phyloP scores from a whole-genome alignment of 1,284 basidiomycete species.

The Rhodotorula glutinis region DNA sequence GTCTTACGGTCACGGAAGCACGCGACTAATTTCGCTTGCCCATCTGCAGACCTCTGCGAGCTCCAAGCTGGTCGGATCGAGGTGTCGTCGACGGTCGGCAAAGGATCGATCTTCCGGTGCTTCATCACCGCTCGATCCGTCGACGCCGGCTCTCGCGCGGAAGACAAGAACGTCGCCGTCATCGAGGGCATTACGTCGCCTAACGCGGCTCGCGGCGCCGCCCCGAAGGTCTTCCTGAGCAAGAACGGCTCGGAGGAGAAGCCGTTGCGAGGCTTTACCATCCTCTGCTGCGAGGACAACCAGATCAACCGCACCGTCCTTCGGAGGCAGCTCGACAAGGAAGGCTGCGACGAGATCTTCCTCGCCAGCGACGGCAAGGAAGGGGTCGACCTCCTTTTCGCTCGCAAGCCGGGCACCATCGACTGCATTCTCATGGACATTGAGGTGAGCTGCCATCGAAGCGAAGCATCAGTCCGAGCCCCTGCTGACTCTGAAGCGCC shows the following conservation, averaged over 20 bases:
- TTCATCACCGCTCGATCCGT: constrained; percentile 32
- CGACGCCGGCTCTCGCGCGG: constrained; percentile 6
- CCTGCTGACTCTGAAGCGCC: background rate
- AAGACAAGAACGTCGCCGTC: constrained; percentile 10
- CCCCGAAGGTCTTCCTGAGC: constrained; percentile 16
- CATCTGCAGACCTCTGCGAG: constrained; percentile 28
- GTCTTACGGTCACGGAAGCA: no score
- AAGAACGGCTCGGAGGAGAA: constrained; percentile 1
- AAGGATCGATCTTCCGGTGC: constrained; percentile 34
- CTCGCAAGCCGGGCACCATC: background rate
- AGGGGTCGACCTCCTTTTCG: constrained; percentile 17
- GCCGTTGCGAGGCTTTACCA: constrained; percentile 4
- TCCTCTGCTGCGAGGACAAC: constrained; percentile 36
- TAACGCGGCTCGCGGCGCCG: constrained; percentile 1
- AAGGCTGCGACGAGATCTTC: constrained; percentile 17
- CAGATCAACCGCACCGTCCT: constrained; percentile 33
- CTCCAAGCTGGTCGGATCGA: constrained; percentile 30
- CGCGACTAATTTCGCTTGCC: no score
- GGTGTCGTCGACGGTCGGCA: constrained; percentile 24
- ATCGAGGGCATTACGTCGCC: constrained; percentile 27
- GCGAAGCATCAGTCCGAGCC: background rate
- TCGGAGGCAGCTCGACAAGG: constrained; percentile 23
- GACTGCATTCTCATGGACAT: constrained; percentile 32
- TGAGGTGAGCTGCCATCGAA: constrained; percentile 14
- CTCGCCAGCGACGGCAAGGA: constrained; percentile 33